A percentile compares a stretch with the other conserved stretches of the same genome.
These are phyloP conservation scores for Kregervanrija delftensis DNA, from an alignment of 805 yeast species.

Conservation along the genomic window DNA sequence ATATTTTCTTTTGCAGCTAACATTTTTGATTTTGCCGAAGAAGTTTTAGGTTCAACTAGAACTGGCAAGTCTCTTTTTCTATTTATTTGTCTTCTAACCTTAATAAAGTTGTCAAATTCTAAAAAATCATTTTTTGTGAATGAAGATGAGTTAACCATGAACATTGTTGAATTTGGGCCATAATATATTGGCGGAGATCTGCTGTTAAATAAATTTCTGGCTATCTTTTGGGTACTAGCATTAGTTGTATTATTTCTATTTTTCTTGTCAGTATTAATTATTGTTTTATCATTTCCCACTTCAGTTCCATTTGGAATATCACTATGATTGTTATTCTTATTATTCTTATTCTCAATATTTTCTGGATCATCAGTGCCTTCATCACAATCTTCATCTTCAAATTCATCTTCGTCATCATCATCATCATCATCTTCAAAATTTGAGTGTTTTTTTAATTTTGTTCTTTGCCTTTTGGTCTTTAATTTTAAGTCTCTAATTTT, in stretches of 20 bases:
- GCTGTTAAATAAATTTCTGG: too few relatives aligned
- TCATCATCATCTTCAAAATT: constrained; percentile 2
- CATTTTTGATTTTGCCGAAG: constrained; percentile 3
- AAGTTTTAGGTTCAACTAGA: constrained; percentile 6
- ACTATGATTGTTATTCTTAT: background rate
- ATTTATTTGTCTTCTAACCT: constrained; percentile 23
- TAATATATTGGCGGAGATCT: constrained; percentile 35
- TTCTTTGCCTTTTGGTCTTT: constrained; percentile 15
- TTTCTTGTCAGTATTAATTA: too few relatives aligned
- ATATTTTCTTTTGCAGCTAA: constrained; percentile 25
- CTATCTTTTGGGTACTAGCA: too few relatives aligned
- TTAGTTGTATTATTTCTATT: too few relatives aligned
- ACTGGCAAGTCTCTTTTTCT: constrained; percentile 25
- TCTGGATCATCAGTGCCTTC: background rate
- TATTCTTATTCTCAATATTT: background rate
- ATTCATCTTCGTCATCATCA: constrained; percentile 9
- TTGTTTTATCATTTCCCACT: constrained; percentile 3
- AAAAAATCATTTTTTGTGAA: constrained; percentile 21
- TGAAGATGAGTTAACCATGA: constrained; percentile 35
- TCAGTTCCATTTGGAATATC: background rate
- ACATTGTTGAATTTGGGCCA: constrained; percentile 44
- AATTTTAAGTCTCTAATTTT: constrained; percentile 22
- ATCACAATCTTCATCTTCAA: constrained; percentile 3
- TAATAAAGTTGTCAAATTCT: constrained; percentile 23
- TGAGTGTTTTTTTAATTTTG: constrained; percentile 5